Evolutionary conservation across 257 asterid genomes (phyloP), one percentile per base, ranked within the genome.

Genomic region (Rhazya stricta): DNA sequence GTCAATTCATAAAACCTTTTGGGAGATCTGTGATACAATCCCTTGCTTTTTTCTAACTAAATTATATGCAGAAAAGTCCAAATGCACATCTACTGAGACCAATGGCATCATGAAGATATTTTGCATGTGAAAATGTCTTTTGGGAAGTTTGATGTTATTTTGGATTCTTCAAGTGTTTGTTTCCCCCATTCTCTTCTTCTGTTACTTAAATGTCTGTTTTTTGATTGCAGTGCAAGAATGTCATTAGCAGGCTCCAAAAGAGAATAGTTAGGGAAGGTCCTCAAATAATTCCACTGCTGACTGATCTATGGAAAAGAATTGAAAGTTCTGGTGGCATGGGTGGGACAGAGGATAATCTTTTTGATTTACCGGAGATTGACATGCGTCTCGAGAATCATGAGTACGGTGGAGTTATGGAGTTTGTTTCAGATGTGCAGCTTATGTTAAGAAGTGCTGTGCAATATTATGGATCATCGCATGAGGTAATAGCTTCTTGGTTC

Each of bases 221-320:
- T 67, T 70, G 67, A 76, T 79, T 83, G 77, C 93, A 95, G 99
- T 92, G 99, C 88, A 92, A 95, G 89, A 92, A 87, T 79, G 93
- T 92, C 50, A 79, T 90, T 67, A 88, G 84, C 79, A 91, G 86
- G 89, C 96, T 95, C 78, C 98, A 91, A 73, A 91, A 92, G 84
- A 89, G 93, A 88, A 89, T 91, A 78, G 91, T 86, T 77, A 84
- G 84, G 73, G 99, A 89, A 82, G 98, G 99, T 50, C 90, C 86
- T 74, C 93, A 88, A 83, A 95, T 92, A 73, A 82, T 92, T 78
- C 99, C 99, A 23, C 76, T 83, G 88, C 90, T 95, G 72, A 90
- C 91, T 73, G 96, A 90, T 74, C 91, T 92, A 71, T 95, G 99
- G 99, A 92, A 86, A 85, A 91, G 90, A 85, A 86, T 86, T 37